Evolutionary conservation across 1,139 yeast genomes (phyloP).

Genomic region (Sugiyamaella sp.): DNA sequence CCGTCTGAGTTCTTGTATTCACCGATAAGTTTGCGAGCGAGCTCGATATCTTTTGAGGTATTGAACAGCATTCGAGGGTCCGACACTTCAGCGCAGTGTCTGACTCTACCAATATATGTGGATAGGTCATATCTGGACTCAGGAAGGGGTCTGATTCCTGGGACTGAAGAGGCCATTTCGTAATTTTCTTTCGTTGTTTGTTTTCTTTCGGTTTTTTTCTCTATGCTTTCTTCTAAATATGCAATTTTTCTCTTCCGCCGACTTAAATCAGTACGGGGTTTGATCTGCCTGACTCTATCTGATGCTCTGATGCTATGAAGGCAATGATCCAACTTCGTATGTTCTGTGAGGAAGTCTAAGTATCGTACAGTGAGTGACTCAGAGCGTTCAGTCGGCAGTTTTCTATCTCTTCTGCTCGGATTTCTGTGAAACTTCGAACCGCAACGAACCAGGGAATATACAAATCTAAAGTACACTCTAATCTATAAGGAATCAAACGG

Average conservation of each 20-base stretch:
- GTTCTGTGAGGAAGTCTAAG: no score
- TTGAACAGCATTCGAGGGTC: conserved; percentile 89
- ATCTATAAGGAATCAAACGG: no score
- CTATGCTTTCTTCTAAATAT: not conserved
- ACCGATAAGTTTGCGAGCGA: conserved; percentile 66
- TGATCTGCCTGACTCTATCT: no score
- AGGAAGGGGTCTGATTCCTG: conserved; percentile 80
- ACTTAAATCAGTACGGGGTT: no score
- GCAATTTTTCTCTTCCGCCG: not conserved
- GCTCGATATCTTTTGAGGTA: conserved; percentile 61
- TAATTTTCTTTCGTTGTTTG: not conserved
- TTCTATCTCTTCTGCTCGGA: no score
- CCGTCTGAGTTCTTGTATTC: conserved; percentile 72
- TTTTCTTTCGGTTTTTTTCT: not conserved
- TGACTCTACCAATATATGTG: conserved; percentile 91
- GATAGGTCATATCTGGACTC: conserved; percentile 74
- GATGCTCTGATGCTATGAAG: no score
- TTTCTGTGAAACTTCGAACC: no score
- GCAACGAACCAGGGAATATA: no score
- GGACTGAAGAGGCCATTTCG: conserved; percentile 81
- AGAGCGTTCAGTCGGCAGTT: no score
- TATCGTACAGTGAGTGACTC: no score
- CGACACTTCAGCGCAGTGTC: conserved; percentile 89
- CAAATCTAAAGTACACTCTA: no score
- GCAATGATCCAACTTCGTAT: no score